These are phyloP conservation scores for Verticillium nubilum DNA, from an alignment of 2,329 filamentous ascomycete genomes.

Conservation along the genomic window DNA sequence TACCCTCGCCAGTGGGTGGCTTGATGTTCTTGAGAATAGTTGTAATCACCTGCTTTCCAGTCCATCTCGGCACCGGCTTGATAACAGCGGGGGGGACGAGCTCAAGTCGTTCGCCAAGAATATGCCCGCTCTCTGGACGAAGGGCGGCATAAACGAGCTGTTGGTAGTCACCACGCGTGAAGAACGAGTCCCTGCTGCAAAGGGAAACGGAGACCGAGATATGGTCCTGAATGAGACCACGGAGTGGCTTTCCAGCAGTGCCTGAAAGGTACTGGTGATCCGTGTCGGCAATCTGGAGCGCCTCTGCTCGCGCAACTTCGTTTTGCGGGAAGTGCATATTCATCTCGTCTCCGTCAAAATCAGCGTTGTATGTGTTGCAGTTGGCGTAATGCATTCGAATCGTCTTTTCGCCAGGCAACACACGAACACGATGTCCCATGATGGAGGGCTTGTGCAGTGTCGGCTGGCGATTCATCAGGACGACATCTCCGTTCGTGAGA, in stretches of 20 bases:
- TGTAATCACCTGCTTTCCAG: conserved; percentile 91
- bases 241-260: conserved; percentile 85
- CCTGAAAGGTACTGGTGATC: conserved; percentile 96
- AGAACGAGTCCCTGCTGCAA: conserved; percentile 87
- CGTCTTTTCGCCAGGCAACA: conserved; percentile 90
- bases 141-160: conserved; percentile 89
- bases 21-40: conserved; percentile 90
- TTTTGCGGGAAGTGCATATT: conserved; percentile 99
- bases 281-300: conserved; percentile 87
- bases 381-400: conserved; percentile 99
- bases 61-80: conserved; percentile 81
- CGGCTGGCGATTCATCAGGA: conserved; percentile 97
- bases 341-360: conserved; percentile 99
- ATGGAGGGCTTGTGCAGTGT: conserved; percentile 98
- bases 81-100: conserved; percentile 76
- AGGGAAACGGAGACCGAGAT: conserved; percentile 90
- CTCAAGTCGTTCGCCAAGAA: conserved; percentile 74
- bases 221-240: conserved; percentile 97
- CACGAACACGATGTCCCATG: conserved; percentile 93
- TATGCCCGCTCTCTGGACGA: conserved; percentile 85
- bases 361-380: conserved; percentile 98
- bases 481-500: conserved; percentile 92
- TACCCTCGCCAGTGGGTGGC: conserved; percentile 66
- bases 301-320: conserved; percentile 88
- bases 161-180: conserved; percentile 82